Evolutionary conservation across 139 green algal species (phyloP).

Genomic region (Micractinium conductrix): DNA sequence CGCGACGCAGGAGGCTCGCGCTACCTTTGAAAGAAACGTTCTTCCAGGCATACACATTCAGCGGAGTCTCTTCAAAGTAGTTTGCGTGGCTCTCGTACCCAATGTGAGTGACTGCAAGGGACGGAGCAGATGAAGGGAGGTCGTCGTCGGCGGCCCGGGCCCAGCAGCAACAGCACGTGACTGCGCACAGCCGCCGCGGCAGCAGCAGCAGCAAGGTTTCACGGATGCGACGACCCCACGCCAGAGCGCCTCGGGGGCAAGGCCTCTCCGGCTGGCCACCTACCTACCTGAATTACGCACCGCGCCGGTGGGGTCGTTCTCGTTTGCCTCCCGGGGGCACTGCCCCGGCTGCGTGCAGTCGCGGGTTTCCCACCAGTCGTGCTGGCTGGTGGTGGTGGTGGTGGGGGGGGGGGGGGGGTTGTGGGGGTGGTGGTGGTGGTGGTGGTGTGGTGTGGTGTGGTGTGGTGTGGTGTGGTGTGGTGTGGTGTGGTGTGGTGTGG

Average conservation of each 20-base stretch:
- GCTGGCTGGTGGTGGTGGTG: constrained; percentile 36
- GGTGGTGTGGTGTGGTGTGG: too few species aligned
- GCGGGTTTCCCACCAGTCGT: constrained; percentile 44
- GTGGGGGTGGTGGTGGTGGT: too few species aligned
- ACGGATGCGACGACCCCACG: too few species aligned
- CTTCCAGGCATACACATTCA: constrained; percentile 18
- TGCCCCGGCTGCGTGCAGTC: constrained; percentile 37
- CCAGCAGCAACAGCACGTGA: too few species aligned
- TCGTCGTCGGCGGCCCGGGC: background rate
- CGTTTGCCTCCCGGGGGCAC: constrained; percentile 18
- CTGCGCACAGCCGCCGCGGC: too few species aligned
- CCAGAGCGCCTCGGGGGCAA: too few species aligned
- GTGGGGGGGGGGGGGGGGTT: too few species aligned
- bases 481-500: background rate
- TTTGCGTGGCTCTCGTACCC: constrained; percentile 39
- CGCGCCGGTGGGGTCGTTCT: constrained; percentile 15
- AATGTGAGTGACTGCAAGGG: constrained; percentile 4
- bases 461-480: background rate
- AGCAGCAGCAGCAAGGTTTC: too few species aligned
- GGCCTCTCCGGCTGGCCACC: too few species aligned
- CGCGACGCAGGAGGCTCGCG: too few species aligned
- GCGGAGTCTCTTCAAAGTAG: constrained; percentile 5
- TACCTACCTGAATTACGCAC: too few species aligned
- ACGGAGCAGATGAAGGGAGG: background rate
- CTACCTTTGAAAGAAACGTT: too few species aligned